Evolutionary conservation across 2,329 filamentous ascomycete species (phyloP), one percentile per base, ranked within the genome.

Genomic region (Penicillium decumbens): DNA sequence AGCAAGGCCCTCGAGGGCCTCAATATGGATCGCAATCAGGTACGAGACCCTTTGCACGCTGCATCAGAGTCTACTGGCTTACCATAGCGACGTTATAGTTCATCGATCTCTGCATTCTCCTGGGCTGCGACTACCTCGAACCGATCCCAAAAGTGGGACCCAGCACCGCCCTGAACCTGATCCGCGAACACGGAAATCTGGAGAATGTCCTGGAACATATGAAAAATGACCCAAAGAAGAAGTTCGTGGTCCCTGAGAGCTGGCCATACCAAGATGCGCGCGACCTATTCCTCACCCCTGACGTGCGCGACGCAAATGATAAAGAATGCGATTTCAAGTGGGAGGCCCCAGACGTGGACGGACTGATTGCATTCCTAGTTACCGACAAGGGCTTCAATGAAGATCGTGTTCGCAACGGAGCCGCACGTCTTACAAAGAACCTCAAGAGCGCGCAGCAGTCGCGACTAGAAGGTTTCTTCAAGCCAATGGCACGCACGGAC

Each of bases 61-160:
- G 69, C 60, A 10, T 3, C 13, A 38, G 12, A 8, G 9, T 30
- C 24, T 15, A 10, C 25, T 32, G 24, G 32, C 56, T 60, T 7
- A 60, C 46, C 12, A 27, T 2, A 0, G 20, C 45, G 18, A 28
- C n/a, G 8, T 33, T 32, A 27, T 64, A 96, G 86, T 98, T 98
- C 69, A 90, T 98, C 64, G 93, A 98, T 70, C 83, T 98, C 43
- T 98, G 93, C 67, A 98, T 98, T 63, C 81, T 98, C 9, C 87
- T 98, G 40, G 93, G 93, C 61, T 98, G 93, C 72, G 93, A 98
- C 69, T 98, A 98, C 67, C 83, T 97, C 66, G 93, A 98, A 62
- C 92, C 93, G 0, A 87, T 98, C 59, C 93, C 93, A 62, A 96
- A 95, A 68, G 79, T 98, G 56, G 93, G 93, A 18, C 92, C 93